Percentiles rank a stretch among this genome's conserved stretches.
These are phyloP conservation scores for Phylloporus rhodoxanthus DNA, from an alignment of 768 basidiomycete species.

Conservation along the genomic window DNA sequence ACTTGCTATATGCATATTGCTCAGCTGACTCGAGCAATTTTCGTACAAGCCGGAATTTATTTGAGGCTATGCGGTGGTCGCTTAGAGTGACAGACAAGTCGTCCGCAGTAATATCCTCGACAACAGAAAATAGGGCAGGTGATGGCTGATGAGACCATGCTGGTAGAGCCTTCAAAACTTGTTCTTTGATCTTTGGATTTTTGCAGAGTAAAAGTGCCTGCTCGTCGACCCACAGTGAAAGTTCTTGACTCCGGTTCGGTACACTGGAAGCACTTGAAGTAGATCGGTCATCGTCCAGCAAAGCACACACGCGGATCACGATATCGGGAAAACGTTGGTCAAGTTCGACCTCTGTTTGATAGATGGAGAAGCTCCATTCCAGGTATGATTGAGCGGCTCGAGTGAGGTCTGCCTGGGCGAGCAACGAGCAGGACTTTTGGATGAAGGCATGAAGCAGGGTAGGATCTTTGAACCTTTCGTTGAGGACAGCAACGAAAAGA, in stretches of 20 bases:
- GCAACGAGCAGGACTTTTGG: conserved; percentile 58
- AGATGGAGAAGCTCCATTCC: conserved; percentile 65
- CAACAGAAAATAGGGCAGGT: conserved; percentile 38
- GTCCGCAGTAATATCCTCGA: conserved; percentile 40
- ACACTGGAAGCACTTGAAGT: conserved; percentile 26
- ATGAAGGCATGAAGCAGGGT: conserved; percentile 64
- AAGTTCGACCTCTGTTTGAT: conserved; percentile 34
- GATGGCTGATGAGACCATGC: conserved; percentile 73
- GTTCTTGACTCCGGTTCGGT: conserved; percentile 37
- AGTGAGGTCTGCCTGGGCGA: conserved; percentile 64
- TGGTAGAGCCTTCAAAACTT: conserved; percentile 53
- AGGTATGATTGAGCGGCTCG: conserved; percentile 69
- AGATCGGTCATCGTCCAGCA: conserved; percentile 50
- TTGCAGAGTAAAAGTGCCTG: conserved; percentile 42
- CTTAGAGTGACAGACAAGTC: conserved; percentile 51
- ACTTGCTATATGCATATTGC: conserved; percentile 33
- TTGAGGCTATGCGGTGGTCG: conserved; percentile 56
- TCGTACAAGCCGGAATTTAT: conserved; percentile 73
- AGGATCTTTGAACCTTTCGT: conserved; percentile 47
- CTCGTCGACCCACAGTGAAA: conserved; percentile 60
- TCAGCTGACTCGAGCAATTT: conserved; percentile 49
- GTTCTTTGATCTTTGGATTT: conserved; percentile 32
- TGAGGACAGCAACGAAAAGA: conserved; percentile 64
- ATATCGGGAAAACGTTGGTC: conserved; percentile 58
- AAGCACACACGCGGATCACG: conserved; percentile 61